phyloP scores from a whole-genome alignment of 208 protist genomes.

The Crithidia fasciculata region DNA sequence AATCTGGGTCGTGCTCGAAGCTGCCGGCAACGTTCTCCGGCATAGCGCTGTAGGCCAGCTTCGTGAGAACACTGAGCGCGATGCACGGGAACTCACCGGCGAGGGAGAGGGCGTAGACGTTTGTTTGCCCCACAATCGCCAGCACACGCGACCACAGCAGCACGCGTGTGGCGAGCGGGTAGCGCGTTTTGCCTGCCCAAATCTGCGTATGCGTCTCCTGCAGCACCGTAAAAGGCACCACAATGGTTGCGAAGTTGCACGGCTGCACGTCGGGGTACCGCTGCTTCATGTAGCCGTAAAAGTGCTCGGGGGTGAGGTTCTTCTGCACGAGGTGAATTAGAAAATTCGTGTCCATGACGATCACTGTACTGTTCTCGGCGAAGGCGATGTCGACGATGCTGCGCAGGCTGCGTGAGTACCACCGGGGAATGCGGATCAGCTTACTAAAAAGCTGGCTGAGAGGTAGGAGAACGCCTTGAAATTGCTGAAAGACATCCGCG shows the following conservation, averaged over 20 bases:
- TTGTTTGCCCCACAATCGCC: constrained; percentile 49
- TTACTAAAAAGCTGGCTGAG: constrained; percentile 60
- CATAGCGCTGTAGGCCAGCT: constrained; percentile 71
- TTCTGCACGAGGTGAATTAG: constrained; percentile 79
- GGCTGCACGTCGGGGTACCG: constrained; percentile 51
- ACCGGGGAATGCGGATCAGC: constrained; percentile 44
- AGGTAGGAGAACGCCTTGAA: constrained; percentile 43
- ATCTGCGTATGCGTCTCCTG: constrained; percentile 69
- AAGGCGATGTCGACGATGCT: constrained; percentile 46
- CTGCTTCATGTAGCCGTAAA: constrained; percentile 59
- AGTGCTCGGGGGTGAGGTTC: constrained; percentile 73
- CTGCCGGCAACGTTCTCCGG: constrained; percentile 12
- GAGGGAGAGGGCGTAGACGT: constrained; percentile 62
- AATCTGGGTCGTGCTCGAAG: constrained; percentile 68
- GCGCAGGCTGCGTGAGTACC: constrained; percentile 54
- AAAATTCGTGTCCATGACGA: constrained; percentile 90
- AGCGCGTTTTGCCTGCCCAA: constrained; percentile 33
- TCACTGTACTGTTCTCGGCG: constrained; percentile 31
- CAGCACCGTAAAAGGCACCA: constrained; percentile 85
- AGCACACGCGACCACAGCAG: constrained; percentile 80
- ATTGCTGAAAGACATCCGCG: constrained; percentile 56
- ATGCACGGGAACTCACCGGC: constrained; percentile 64
- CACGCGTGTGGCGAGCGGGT: neutral
- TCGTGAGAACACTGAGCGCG: constrained; percentile 54
- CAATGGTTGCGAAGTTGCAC: constrained; percentile 36